Conservation (phyloP, 129 eudicot genomes). For the Gnaphalium uliginosum region DNA sequence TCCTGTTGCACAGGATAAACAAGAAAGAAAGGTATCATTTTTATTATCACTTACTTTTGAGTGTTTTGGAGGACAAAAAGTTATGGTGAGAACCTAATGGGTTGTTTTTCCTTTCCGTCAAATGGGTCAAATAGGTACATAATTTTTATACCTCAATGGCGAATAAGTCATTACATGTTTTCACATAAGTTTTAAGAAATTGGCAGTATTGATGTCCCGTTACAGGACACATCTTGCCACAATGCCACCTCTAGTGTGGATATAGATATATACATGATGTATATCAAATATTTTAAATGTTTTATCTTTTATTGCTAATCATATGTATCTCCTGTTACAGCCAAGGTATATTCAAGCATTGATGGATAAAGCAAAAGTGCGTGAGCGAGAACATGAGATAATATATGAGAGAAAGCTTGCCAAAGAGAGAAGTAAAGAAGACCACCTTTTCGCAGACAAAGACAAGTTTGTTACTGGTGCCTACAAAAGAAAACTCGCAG, state of each 20-base stretch:
- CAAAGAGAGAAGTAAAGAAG: constrained; percentile 87
- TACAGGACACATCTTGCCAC: not conserved
- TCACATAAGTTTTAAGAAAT: too few species aligned
- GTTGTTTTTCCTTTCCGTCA: not conserved
- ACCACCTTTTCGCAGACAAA: constrained; percentile 72
- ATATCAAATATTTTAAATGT: not conserved
- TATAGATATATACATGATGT: not conserved
- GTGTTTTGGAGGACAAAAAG: not conserved
- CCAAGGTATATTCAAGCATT: constrained; percentile 75
- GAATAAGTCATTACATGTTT: too few species aligned
- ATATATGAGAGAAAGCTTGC: constrained; percentile 88
- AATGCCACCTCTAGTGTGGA: not conserved
- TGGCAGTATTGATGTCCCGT: not conserved
- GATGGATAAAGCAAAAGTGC: constrained; percentile 71
- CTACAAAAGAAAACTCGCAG: constrained; percentile 91
- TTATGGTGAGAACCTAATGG: not conserved
- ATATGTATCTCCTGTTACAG: constrained; percentile 40
- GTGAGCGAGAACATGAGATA: constrained; percentile 86
- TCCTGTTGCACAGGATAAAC: constrained; percentile 58
- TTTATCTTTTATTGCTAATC: constrained; percentile 12
- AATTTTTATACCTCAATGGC: too few species aligned
- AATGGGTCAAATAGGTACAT: too few species aligned
- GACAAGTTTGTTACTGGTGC: constrained; percentile 90
- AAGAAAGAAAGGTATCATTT: constrained; percentile 67
- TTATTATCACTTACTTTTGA: constrained; percentile 4